Percentiles rank a stretch among this genome's conserved stretches.
These are phyloP conservation scores for Serendipita vermifera DNA, from an alignment of 768 basidiomycete genomes.

Conservation along the genomic window DNA sequence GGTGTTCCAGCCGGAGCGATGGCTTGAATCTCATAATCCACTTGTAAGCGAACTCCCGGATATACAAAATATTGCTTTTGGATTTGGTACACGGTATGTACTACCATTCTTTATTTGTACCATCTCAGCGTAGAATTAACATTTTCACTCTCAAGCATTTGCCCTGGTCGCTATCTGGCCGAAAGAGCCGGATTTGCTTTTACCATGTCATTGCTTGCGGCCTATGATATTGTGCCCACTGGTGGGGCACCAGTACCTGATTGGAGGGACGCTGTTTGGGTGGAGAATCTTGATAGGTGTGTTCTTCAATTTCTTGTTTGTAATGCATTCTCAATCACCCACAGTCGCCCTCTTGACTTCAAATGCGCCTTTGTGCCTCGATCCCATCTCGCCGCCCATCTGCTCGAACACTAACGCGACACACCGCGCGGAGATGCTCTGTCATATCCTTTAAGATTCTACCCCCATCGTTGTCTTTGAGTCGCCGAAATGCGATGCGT, in stretches of 20 bases:
- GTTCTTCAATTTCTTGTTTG: background rate
- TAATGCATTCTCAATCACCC: background rate
- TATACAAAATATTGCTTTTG: slow-evolving; percentile 41
- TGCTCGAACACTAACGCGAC: too few relatives aligned
- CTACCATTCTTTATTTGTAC: too few relatives aligned
- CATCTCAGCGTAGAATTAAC: too few relatives aligned
- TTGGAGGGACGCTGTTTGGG: background rate
- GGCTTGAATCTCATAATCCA: background rate
- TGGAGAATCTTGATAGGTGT: background rate
- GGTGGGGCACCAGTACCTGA: background rate
- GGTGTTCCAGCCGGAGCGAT: slow-evolving; percentile 13
- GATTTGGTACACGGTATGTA: slow-evolving; percentile 54
- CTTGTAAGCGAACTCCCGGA: background rate
- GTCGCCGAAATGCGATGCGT: too few relatives aligned
- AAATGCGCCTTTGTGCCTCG: background rate
- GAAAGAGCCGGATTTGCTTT: slow-evolving; percentile 21
- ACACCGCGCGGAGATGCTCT: too few relatives aligned
- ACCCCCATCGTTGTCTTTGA: too few relatives aligned
- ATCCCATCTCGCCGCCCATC: background rate
- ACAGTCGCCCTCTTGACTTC: background rate
- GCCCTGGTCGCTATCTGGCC: slow-evolving; percentile 38
- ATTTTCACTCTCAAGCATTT: slow-evolving; percentile 3
- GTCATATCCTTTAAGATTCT: too few relatives aligned
- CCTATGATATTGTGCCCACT: background rate
- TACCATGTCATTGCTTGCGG: background rate